Evolutionary conservation across 805 yeast species (phyloP).

Genomic region (Vanderwaltozyma tropicalis): DNA sequence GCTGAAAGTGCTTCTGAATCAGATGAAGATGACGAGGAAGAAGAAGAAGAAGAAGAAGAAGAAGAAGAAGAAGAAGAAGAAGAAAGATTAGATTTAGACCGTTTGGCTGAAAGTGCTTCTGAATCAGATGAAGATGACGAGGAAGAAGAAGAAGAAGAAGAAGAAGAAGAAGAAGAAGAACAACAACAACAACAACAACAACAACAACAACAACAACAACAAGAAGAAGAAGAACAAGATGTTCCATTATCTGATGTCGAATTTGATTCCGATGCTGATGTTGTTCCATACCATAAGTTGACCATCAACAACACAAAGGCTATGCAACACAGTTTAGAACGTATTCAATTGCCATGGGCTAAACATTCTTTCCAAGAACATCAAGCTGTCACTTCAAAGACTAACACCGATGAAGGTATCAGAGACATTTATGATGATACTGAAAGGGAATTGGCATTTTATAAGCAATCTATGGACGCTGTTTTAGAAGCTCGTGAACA

Average conservation of each 20-base stretch:
- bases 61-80: constrained; percentile 30
- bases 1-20: constrained; percentile 49
- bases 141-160: constrained; percentile 28
- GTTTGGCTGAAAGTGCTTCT: constrained; percentile 46
- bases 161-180: constrained; percentile 33
- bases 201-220: constrained; percentile 45
- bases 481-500: constrained; percentile 60
- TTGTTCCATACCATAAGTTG: constrained; percentile 82
- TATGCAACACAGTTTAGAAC: constrained; percentile 52
- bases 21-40: constrained; percentile 19
- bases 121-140: constrained; percentile 33
- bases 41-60: constrained; percentile 9
- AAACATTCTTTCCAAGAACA: constrained; percentile 75
- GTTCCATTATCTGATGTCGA: constrained; percentile 86
- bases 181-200: constrained; percentile 38
- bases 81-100: constrained; percentile 42
- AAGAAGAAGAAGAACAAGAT: constrained; percentile 67
- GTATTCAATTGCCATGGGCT: constrained; percentile 50
- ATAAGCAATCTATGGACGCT: constrained; percentile 86
- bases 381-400: constrained; percentile 56
- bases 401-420: constrained; percentile 52
- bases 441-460: constrained; percentile 89
- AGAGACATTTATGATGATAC: constrained; percentile 92
- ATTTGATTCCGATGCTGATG: constrained; percentile 86
- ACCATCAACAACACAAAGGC: constrained; percentile 88